Conservation (phyloP, 2,329 filamentous ascomycete genomes). For the Cordyceps farinosa region DNA sequence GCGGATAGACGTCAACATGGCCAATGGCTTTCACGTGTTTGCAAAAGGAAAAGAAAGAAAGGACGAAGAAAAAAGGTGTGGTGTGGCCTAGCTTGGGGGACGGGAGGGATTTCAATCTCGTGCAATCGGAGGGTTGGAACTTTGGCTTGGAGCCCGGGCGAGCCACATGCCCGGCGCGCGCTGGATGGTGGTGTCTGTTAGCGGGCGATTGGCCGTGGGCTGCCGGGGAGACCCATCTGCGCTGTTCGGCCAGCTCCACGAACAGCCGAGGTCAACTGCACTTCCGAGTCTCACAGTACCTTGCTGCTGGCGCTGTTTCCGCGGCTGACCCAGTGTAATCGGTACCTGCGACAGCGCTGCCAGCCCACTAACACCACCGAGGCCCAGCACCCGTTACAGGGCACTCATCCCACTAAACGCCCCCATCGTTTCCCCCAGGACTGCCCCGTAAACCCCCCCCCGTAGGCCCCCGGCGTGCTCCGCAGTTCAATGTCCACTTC, state of each 20-base stretch:
- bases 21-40: conserved; percentile 22
- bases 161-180: neutral
- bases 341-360: neutral
- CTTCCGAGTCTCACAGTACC: neutral
- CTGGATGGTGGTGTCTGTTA: neutral
- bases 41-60: neutral
- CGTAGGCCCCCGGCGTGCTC: conserved; percentile 18
- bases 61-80: neutral
- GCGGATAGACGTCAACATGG: conserved; percentile 36
- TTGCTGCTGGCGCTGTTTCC: neutral
- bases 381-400: neutral
- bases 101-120: conserved; percentile 12
- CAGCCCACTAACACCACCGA: neutral
- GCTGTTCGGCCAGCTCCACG: conserved; percentile 11
- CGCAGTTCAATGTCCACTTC: conserved; percentile 11
- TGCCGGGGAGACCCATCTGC: conserved; percentile 12
- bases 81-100: conserved; percentile 5
- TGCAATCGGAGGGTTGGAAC: conserved; percentile 7
- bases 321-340: neutral
- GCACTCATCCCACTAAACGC: neutral
- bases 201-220: neutral
- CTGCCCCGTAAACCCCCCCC: neutral
- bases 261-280: conserved; percentile 15
- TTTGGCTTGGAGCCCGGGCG: neutral
- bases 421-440: neutral